Percentiles rank a stretch among this genome's conserved stretches.
These are phyloP conservation scores for Hirschioporus abietinus DNA, from an alignment of 768 basidiomycete genomes.

Conservation along the genomic window DNA sequence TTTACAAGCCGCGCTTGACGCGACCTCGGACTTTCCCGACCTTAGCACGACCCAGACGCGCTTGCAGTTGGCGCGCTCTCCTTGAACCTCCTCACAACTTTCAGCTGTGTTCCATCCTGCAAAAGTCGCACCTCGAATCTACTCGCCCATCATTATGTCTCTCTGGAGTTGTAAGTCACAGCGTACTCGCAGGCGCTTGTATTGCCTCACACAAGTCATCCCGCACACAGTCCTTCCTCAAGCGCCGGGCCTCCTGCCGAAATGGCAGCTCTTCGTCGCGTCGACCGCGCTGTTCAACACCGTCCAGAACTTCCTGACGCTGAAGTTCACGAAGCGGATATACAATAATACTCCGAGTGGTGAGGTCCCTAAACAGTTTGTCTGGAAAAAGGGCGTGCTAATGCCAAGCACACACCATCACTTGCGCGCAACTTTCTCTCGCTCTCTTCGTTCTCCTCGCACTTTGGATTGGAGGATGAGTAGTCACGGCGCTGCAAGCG, in stretches of 20 bases:
- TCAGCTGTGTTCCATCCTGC: too few species aligned
- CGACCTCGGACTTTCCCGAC: too few species aligned
- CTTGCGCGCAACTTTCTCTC: too few species aligned
- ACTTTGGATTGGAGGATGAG: conserved; percentile 2
- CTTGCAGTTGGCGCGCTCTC: too few species aligned
- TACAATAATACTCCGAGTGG: conserved; percentile 47
- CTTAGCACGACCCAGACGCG: too few species aligned
- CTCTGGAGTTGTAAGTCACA: conserved; percentile 4
- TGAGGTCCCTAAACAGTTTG: conserved; percentile 20
- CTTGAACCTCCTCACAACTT: too few species aligned
- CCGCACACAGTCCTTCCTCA: conserved; percentile 55
- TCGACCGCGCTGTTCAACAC: conserved; percentile 80
- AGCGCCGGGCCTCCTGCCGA: conserved; percentile 66
- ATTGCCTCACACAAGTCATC: background rate
- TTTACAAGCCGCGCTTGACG: too few species aligned
- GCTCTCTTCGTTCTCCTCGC: background rate
- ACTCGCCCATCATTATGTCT: background rate
- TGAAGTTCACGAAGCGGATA: conserved; percentile 70
- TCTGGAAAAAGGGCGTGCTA: background rate
- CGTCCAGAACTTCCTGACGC: conserved; percentile 73
- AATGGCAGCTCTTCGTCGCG: conserved; percentile 85
- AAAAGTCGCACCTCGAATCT: too few species aligned
- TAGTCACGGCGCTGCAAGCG: conserved; percentile 84
- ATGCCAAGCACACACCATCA: too few species aligned
- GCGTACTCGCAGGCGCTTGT: background rate